Base-by-base conservation (phyloP, 768 basidiomycete genomes). In the Butyriboletus loyo region DNA sequence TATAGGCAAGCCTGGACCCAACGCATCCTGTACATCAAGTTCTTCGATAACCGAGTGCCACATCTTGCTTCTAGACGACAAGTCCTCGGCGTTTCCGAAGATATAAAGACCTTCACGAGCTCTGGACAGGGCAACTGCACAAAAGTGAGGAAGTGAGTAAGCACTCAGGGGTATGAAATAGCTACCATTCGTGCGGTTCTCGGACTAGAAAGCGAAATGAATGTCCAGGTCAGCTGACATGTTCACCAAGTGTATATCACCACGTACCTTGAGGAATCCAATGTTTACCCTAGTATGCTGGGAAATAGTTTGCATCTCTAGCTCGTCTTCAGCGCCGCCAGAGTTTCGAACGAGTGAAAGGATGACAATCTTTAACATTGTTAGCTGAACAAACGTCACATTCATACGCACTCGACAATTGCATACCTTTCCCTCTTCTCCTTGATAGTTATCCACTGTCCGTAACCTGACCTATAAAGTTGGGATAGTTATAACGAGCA, bases 381-480 rank as follows among this genome's bases (percentile, higher is more conserved):
- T 52, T 46, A 60, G 41, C 31, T 17, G 21, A 28, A 22, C 13
- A 13, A 19, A 4, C 10, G 5, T 3, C 6, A 24, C 10, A 10
- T 6, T 11, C 21, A 30, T 34, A 51, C n/a, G 13, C n/a, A 21
- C 15, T 30, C n/a, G 10, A 38, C 19, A 4, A 1, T 35, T 0
- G 41, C 62, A 17, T 57, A 80, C 82, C 62, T 76, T 80, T 2
- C 79, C 84, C 70, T 88, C 87, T 53, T 86, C 82, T 3, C 87
- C 89, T 66, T 91, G 89, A 62, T 82, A 91, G 45, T 85, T 89
- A 55, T 92, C 88, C 2, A 91, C 79, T 0, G 88, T 90, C 6
- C 89, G 79, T 6, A 91, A 71, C 8, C 80, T 77, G 37, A 89
- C 79, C 86, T 88, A 43, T 5, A 46, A 45, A 19, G 9, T 22